A percentile compares a stretch with the other conserved stretches of the same genome.
These are phyloP conservation scores for Orbilia brochopaga DNA, from an alignment of 2,329 filamentous ascomycete species.

Conservation along the genomic window DNA sequence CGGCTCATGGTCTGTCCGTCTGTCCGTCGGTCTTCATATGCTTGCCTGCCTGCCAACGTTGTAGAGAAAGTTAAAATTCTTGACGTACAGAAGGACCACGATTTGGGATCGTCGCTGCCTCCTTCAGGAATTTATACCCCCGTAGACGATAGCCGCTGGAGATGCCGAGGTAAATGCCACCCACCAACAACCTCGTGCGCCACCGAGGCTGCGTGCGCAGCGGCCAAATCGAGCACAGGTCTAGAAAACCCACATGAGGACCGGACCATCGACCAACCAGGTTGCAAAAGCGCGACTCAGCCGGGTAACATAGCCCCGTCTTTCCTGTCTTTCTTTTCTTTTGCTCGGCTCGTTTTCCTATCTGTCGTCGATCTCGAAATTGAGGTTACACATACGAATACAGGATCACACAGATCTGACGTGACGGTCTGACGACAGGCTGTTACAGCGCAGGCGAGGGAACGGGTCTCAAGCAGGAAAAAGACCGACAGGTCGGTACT, in stretches of 20 bases:
- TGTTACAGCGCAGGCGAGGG: not conserved
- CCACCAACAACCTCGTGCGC: constrained; percentile 5
- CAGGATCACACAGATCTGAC: constrained; percentile 47
- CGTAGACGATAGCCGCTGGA: not conserved
- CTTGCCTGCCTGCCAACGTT: not conserved
- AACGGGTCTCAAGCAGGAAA: not conserved
- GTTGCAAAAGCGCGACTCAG: not conserved
- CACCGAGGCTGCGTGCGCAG: not conserved
- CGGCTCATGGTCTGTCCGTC: not conserved
- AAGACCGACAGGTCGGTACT: constrained; percentile 30
- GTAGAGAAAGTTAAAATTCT: not conserved
- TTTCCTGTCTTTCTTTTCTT: not conserved
- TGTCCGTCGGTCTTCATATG: not conserved
- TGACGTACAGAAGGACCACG: not conserved
- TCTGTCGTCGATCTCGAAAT: not conserved
- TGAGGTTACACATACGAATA: constrained; percentile 33
- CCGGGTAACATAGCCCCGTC: not conserved
- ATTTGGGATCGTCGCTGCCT: not conserved
- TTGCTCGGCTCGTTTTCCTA: not conserved
- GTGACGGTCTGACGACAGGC: constrained; percentile 20
- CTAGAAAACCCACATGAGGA: constrained; percentile 9
- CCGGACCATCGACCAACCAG: not conserved
- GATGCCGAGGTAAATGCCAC: constrained; percentile 19
- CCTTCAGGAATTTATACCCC: not conserved
- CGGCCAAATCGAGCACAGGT: not conserved